These are phyloP conservation scores for Clavariopsis aquatica DNA, from an alignment of 495 filamentous ascomycete genomes.

Conservation along the genomic window DNA sequence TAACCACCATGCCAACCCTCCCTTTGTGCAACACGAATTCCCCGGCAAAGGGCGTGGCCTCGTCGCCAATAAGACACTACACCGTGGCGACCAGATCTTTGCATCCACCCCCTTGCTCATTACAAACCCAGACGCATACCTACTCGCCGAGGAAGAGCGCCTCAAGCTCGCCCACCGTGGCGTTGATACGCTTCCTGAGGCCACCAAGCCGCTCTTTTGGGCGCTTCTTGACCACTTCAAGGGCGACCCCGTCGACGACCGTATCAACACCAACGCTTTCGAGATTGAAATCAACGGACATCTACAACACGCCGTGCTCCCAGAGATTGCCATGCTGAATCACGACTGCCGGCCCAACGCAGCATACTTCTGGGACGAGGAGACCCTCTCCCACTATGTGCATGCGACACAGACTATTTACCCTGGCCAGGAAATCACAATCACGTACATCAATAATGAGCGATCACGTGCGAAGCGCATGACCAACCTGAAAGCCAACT, in stretches of 20 bases:
- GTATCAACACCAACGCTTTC: conserved; percentile 36
- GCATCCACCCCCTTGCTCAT: conserved; percentile 27
- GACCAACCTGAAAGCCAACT: conserved; percentile 21
- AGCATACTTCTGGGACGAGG: conserved; percentile 32
- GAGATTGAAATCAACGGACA: conserved; percentile 26
- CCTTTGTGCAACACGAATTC: conserved; percentile 16
- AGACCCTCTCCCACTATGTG: conserved; percentile 28
- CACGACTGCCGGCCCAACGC: conserved; percentile 37
- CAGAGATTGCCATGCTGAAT: conserved; percentile 32
- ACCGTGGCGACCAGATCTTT: conserved; percentile 33
- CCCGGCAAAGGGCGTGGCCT: conserved; percentile 32
- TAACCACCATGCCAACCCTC: conserved; percentile 23
- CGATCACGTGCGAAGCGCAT: conserved; percentile 9
- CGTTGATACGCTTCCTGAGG: conserved; percentile 16
- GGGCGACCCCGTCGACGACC: conserved; percentile 32
- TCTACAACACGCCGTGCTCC: conserved; percentile 21
- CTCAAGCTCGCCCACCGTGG: conserved; percentile 15
- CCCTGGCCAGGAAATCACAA: conserved; percentile 34
- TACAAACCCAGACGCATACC: conserved; percentile 23
- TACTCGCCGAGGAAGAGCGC: conserved; percentile 16
- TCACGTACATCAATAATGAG: conserved; percentile 35
- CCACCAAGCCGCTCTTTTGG: conserved; percentile 24
- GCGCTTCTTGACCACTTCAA: conserved; percentile 27
- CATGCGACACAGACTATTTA: conserved; percentile 31
- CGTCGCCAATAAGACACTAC: conserved; percentile 28